A percentile compares a stretch with the other conserved stretches of the same genome.
Evolutionary conservation across 441 rosid species (phyloP).

Genomic region (Omphalea diandra): DNA sequence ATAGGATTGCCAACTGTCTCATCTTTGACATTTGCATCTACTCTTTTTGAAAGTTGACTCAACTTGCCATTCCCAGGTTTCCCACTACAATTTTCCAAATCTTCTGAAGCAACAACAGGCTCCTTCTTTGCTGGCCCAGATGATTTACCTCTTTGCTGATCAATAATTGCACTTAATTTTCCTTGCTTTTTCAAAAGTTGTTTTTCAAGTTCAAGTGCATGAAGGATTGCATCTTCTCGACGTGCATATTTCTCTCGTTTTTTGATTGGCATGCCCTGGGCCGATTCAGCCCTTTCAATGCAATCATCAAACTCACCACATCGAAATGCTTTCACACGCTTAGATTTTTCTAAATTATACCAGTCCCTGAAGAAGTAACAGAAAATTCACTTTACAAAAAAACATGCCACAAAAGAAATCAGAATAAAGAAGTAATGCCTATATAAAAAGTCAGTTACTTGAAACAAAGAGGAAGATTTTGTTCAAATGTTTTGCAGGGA

Average conservation of each 20-base stretch:
- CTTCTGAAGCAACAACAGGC: constrained; percentile 38
- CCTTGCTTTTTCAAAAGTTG: constrained; percentile 59
- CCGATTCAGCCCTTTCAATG: constrained; percentile 83
- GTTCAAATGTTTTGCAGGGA: background rate
- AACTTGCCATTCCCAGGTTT: constrained; percentile 32
- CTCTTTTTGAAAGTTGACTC: constrained; percentile 27
- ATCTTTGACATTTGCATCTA: constrained; percentile 37
- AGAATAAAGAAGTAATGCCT: background rate
- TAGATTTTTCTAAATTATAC: constrained; percentile 98
- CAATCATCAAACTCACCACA: constrained; percentile 99
- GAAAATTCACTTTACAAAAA: background rate
- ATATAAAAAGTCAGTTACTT: background rate
- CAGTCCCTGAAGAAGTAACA: constrained; percentile 69
- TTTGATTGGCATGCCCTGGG: constrained; percentile 75
- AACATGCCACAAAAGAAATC: background rate
- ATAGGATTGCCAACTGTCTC: constrained; percentile 28
- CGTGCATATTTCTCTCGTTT: constrained; percentile 99
- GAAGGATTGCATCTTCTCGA: constrained; percentile 98
- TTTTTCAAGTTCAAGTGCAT: constrained; percentile 97
- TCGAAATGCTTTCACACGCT: constrained; percentile 95
- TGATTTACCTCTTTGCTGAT: constrained; percentile 37
- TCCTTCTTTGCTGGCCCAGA: constrained; percentile 44
- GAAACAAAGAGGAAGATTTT: background rate
- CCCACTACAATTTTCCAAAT: constrained; percentile 40
- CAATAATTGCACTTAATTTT: constrained; percentile 34